phyloP scores from a whole-genome alignment of 2,329 filamentous ascomycete species.

The Volutella citrinella region DNA sequence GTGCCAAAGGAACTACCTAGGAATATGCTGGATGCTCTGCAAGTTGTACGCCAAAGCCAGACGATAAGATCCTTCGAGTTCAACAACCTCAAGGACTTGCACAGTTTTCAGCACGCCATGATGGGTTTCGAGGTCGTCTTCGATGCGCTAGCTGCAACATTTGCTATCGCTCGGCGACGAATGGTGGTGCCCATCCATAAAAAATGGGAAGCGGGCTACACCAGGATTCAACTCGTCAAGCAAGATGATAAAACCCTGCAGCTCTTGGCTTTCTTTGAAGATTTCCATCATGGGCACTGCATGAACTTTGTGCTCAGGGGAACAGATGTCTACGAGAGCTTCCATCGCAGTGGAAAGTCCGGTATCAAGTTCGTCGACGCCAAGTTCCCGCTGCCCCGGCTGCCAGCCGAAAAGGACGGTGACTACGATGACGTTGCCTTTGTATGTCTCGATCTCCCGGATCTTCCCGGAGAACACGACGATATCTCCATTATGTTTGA shows the following conservation, averaged over 20 bases:
- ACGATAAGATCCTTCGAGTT: slow-evolving; percentile 74
- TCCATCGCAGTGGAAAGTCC: slow-evolving; percentile 61
- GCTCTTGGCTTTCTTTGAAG: slow-evolving; percentile 81
- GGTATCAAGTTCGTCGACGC: slow-evolving; percentile 81
- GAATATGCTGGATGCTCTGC: slow-evolving; percentile 62
- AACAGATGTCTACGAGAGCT: slow-evolving; percentile 77
- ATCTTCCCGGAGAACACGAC: slow-evolving; percentile 89
- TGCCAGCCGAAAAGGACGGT: slow-evolving; percentile 48
- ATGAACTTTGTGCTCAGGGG: slow-evolving; percentile 86
- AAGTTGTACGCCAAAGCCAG: slow-evolving; percentile 51
- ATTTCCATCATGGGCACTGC: slow-evolving; percentile 81
- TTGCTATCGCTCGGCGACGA: slow-evolving; percentile 78
- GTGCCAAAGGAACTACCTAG: slow-evolving; percentile 59
- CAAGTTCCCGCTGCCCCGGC: slow-evolving; percentile 79
- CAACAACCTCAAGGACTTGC: slow-evolving; percentile 64
- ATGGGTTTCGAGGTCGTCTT: slow-evolving; percentile 78
- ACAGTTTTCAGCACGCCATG: slow-evolving; percentile 73
- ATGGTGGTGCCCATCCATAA: slow-evolving; percentile 94
- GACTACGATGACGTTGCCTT: slow-evolving; percentile 65
- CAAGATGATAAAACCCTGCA: slow-evolving; percentile 72
- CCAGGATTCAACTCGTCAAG: slow-evolving; percentile 73
- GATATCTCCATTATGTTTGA: slow-evolving; percentile 87
- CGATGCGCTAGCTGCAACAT: slow-evolving; percentile 67
- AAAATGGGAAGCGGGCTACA: slow-evolving; percentile 83
- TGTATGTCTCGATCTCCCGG: slow-evolving; percentile 80